Percentiles rank a stretch among this genome's conserved stretches.
These are phyloP conservation scores for Candida fluviatilis DNA, from an alignment of 805 yeast species.

Conservation along the genomic window DNA sequence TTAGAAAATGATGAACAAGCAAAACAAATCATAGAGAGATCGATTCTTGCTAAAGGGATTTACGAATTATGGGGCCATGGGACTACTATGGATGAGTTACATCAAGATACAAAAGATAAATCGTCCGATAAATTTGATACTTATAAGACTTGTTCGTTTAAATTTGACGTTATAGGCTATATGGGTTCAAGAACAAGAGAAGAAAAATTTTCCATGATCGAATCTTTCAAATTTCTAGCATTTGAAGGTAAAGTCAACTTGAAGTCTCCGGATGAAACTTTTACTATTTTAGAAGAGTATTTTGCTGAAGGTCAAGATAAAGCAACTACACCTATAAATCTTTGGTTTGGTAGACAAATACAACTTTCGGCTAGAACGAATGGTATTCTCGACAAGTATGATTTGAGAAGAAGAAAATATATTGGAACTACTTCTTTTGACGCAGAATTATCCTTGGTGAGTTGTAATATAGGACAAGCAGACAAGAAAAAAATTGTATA, in stretches of 20 bases:
- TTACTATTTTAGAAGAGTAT: conserved; percentile 75
- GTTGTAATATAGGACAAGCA: conserved; percentile 83
- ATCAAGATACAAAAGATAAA: conserved; percentile 39
- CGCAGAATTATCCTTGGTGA: conserved; percentile 83
- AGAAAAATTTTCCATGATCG: conserved; percentile 59
- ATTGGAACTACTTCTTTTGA: conserved; percentile 97
- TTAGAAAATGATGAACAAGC: conserved; percentile 70
- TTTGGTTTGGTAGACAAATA: conserved; percentile 77
- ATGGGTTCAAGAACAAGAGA: conserved; percentile 55
- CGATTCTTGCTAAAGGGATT: conserved; percentile 68
- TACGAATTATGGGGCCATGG: conserved; percentile 88
- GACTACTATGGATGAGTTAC: conserved; percentile 49
- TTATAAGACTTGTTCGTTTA: conserved; percentile 55
- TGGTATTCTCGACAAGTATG: conserved; percentile 71
- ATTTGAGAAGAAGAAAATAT: conserved; percentile 74
- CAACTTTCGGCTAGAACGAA: conserved; percentile 57
- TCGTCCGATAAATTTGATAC: conserved; percentile 28
- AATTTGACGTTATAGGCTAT: conserved; percentile 76
- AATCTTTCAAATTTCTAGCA: conserved; percentile 63
- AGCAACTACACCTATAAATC: conserved; percentile 46
- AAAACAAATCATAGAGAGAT: conserved; percentile 52
- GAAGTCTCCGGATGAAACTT: conserved; percentile 70
- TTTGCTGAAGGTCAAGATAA: conserved; percentile 40
- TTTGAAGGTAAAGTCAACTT: conserved; percentile 75
- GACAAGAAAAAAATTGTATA: conserved; percentile 62